Percentiles rank a stretch among this genome's conserved stretches.
Conservation (phyloP, 352 stramenopile genomes). For the Phytophthora pisi region DNA sequence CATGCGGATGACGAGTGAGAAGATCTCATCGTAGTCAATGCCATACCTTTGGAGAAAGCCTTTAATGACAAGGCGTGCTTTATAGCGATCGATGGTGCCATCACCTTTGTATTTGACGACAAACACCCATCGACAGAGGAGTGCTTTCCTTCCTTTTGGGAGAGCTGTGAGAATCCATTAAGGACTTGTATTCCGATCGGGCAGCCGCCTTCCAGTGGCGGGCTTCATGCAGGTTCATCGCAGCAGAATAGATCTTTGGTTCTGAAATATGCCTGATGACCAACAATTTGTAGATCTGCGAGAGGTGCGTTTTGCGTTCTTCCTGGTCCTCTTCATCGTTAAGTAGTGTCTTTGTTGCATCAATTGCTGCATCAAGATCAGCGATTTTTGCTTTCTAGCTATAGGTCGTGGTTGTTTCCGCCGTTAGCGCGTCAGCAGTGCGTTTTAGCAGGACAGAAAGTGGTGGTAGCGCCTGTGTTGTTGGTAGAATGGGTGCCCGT, state of each 20-base stretch:
- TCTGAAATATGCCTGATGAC: constrained; percentile 9
- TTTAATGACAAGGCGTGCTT: constrained; percentile 4
- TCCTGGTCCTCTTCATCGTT: neutral
- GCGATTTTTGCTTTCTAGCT: neutral
- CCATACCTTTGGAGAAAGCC: too few species aligned
- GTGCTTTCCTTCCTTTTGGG: neutral
- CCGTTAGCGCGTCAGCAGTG: too few species aligned
- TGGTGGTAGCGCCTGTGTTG: neutral
- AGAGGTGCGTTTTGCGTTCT: constrained; percentile 2
- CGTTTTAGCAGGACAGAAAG: neutral
- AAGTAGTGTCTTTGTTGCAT: too few species aligned
- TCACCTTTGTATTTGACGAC: constrained; percentile 24
- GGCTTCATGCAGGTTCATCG: constrained; percentile 11
- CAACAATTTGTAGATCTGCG: constrained; percentile 5
- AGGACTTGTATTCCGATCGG: constrained; percentile 12
- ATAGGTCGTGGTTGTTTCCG: too few species aligned
- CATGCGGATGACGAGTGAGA: too few species aligned
- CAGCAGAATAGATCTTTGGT: constrained; percentile 3
- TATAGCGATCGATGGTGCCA: constrained; percentile 18
- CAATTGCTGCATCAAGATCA: too few species aligned
- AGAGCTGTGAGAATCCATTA: constrained; percentile 6
- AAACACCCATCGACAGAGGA: constrained; percentile 8
- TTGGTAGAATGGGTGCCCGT: neutral
- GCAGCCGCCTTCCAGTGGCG: constrained; percentile 6
- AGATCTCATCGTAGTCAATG: too few species aligned